A percentile compares a stretch with the other conserved stretches of the same genome.
Evolutionary conservation across 1,284 basidiomycete genomes (phyloP).

Genomic region (Pascua guehoae): DNA sequence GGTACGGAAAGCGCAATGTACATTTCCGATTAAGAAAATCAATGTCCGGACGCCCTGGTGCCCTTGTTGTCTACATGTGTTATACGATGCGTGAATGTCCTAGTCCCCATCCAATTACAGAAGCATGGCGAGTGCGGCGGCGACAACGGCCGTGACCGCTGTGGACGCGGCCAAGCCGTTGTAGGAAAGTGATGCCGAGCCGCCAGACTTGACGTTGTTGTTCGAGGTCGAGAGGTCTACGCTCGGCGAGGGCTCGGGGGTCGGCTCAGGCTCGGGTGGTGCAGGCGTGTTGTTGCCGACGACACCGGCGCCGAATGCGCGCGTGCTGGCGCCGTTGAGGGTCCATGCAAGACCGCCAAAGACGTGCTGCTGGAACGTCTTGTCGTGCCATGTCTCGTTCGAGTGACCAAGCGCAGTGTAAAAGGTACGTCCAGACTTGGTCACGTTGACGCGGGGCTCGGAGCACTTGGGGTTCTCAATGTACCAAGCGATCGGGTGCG

Average conservation of each 20-base stretch:
- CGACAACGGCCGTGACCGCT: not conserved
- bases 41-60: too few relatives aligned
- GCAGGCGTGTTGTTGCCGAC: constrained; percentile 36
- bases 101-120: not conserved
- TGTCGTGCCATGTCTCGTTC: constrained; percentile 51
- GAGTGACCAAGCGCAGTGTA: constrained; percentile 72
- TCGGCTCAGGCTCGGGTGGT: constrained; percentile 2
- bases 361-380: constrained; percentile 64
- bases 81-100: not conserved
- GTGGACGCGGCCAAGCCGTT: not conserved
- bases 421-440: constrained; percentile 64
- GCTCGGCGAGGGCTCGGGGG: not conserved
- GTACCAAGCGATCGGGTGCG: constrained; percentile 60
- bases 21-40: too few relatives aligned
- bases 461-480: constrained; percentile 64
- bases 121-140: not conserved
- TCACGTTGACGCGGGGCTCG: constrained; percentile 27
- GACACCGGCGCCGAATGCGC: constrained; percentile 39
- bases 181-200: not conserved
- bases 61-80: too few relatives aligned
- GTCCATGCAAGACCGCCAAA: constrained; percentile 70
- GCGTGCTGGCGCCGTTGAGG: constrained; percentile 54
- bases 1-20: too few relatives aligned
- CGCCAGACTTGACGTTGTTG: not conserved
- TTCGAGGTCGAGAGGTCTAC: not conserved